phyloP scores from a whole-genome alignment of 2,329 filamentous ascomycete genomes.

The Scedosporium minutisporum region DNA sequence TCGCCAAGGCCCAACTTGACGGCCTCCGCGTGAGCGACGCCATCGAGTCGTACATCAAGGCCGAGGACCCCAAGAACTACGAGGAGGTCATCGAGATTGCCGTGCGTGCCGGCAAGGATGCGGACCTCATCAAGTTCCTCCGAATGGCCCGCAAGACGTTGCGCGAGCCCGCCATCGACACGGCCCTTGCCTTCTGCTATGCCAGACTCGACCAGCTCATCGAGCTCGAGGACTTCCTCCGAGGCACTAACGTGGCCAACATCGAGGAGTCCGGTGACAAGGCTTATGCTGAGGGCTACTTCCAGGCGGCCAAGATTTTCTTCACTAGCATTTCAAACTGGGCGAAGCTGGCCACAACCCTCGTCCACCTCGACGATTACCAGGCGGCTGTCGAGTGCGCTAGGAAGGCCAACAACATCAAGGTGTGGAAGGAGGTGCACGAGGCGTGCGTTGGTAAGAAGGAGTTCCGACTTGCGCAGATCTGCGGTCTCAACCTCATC shows the following conservation, averaged over 20 bases:
- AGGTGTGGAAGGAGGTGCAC: slow-evolving; percentile 98
- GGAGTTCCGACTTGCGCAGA: slow-evolving; percentile 97
- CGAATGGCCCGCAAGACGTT: slow-evolving; percentile 96
- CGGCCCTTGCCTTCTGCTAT: slow-evolving; percentile 85
- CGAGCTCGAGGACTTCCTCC: slow-evolving; percentile 94
- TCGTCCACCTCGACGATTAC: slow-evolving; percentile 95
- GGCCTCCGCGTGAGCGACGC: slow-evolving; percentile 85
- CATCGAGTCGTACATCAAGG: slow-evolving; percentile 96
- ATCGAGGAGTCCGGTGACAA: slow-evolving; percentile 97
- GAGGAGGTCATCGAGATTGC: slow-evolving; percentile 92
- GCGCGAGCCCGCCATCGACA: slow-evolving; percentile 88
- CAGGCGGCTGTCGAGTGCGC: slow-evolving; percentile 96
- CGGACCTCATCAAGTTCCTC: slow-evolving; percentile 92
- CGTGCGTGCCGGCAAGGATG: slow-evolving; percentile 91
- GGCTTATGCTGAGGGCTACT: slow-evolving; percentile 87
- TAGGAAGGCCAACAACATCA: slow-evolving; percentile 97
- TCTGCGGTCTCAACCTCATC: slow-evolving; percentile 96
- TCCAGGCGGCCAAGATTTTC: slow-evolving; percentile 98
- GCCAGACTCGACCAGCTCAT: slow-evolving; percentile 83
- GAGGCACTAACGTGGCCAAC: slow-evolving; percentile 86
- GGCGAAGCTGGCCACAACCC: slow-evolving; percentile 94
- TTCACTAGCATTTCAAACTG: slow-evolving; percentile 98
- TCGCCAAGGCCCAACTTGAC: slow-evolving; percentile 95
- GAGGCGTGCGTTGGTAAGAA: slow-evolving; percentile 94
- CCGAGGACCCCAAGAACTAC: slow-evolving; percentile 86